Conservation (phyloP, 306 rosid species). For the Lagenaria siceraria region DNA sequence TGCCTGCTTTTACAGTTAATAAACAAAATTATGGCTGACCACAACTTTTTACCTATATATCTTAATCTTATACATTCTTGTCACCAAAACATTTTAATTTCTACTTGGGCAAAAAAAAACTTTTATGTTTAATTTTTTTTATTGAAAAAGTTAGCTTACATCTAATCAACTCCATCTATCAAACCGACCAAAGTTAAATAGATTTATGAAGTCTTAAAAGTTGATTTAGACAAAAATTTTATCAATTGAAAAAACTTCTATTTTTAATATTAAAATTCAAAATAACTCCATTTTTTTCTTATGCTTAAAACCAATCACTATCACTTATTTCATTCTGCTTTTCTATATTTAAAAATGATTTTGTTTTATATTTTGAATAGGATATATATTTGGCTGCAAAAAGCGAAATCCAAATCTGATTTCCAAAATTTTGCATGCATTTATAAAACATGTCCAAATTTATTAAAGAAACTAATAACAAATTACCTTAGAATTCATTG, state of each 20-base stretch:
- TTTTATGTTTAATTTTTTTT: not conserved
- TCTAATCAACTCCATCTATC: not conserved
- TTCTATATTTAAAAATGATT: too few species aligned
- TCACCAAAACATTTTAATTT: not conserved
- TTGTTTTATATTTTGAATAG: too few species aligned
- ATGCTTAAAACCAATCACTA: too few species aligned
- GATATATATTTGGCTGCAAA: too few species aligned
- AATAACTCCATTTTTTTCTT: not conserved
- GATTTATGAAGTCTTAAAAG: not conserved
- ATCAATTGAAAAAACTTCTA: not conserved
- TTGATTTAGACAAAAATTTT: not conserved
- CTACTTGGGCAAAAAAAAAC: not conserved
- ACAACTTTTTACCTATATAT: constrained; percentile 6
- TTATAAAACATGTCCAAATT: too few species aligned
- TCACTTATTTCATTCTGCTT: too few species aligned
- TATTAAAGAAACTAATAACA: too few species aligned
- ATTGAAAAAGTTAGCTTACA: not conserved
- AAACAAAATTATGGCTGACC: constrained; percentile 18
- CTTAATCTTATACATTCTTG: constrained; percentile 9
- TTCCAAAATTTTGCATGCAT: too few species aligned
- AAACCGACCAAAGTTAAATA: not conserved
- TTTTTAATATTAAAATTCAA: not conserved
- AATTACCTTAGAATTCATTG: not conserved
- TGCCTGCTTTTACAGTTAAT: constrained; percentile 17
- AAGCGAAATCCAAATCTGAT: too few species aligned